Evolutionary conservation across 495 filamentous ascomycete species (phyloP), one percentile per base, ranked within the genome.

Genomic region (Penicillium tannophilum): DNA sequence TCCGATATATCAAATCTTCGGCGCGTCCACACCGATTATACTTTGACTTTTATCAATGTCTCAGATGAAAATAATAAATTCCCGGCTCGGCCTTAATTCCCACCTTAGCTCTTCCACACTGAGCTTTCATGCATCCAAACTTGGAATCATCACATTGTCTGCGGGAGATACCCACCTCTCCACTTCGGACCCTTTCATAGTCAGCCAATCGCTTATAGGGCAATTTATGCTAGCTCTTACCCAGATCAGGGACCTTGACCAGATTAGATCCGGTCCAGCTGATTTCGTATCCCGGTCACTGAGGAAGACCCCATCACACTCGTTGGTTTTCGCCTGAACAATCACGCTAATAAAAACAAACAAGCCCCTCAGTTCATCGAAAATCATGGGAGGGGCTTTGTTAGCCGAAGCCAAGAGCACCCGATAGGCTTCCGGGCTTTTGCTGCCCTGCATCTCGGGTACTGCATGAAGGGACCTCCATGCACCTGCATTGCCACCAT

Each of bases 101-200:
- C 39, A 41, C 6, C 14, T 41, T 41, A 41, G 39, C 39, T 41
- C 39, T 17, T 41, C 14, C 39, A 17, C 39, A 4, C 39, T 14
- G 4, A 17, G 39, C 4, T 24, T 28, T 19, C 12, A 47, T 47
- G 44, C 44, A 47, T 47, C 20, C 19, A 28, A 19, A 47, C 14
- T 47, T 24, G 9, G 14, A 47, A 23, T 16, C 24, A 28, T 47
- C 44, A 47, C 44, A 47, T 46, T 46, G 6, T n/a, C 44, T 47
- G 44, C 44, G 24, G 10, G 19, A 47, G 24, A 47, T 41, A 41
- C 39, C 39, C 39, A 41, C 39, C 16, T 14, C 39, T 41, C 44
- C 44, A 23, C 44, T 47, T 16, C 19, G 4, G 44, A 26, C 44
- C 20, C 44, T 26, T 14, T 26, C 2, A 4, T 28, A 26, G 26